Evolutionary conservation across 352 stramenopile genomes (phyloP).

Genomic region (Albugo candida): DNA sequence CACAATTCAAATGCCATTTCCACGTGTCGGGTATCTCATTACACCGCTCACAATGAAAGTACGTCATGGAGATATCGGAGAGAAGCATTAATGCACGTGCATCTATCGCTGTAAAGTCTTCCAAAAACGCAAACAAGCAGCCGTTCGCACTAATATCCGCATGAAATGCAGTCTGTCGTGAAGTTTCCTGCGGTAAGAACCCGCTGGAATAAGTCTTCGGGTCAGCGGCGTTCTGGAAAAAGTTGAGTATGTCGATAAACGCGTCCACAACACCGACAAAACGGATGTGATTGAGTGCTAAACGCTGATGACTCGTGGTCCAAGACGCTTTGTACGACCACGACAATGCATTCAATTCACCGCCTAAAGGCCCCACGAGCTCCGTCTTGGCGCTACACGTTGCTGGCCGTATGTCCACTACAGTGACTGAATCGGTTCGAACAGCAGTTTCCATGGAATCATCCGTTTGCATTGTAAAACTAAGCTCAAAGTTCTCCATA

Average conservation of each 20-base stretch:
- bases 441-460: conserved; percentile 55
- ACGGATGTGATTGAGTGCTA: conserved; percentile 59
- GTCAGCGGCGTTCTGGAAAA: conserved; percentile 26
- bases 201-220: conserved; percentile 42
- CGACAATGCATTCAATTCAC: conserved; percentile 45
- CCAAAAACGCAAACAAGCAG: conserved; percentile 64
- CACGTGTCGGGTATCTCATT: conserved; percentile 32
- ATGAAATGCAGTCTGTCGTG: too few species aligned
- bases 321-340: conserved; percentile 55
- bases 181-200: conserved; percentile 24
- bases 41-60: conserved; percentile 39
- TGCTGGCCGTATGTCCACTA: conserved; percentile 35
- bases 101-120: conserved; percentile 50
- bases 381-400: conserved; percentile 34
- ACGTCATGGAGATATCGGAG: conserved; percentile 39
- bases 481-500: conserved; percentile 63
- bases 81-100: conserved; percentile 56
- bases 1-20: conserved; percentile 65
- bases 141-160: conserved; percentile 16
- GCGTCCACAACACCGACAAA: conserved; percentile 53
- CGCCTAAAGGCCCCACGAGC: conserved; percentile 41
- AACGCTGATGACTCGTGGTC: conserved; percentile 50
- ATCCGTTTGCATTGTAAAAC: conserved; percentile 58
- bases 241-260: conserved; percentile 34
- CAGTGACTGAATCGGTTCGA: conserved; percentile 31